These are phyloP conservation scores for Arabis alpina DNA, from an alignment of 345 rosid genomes.

Conservation along the genomic window DNA sequence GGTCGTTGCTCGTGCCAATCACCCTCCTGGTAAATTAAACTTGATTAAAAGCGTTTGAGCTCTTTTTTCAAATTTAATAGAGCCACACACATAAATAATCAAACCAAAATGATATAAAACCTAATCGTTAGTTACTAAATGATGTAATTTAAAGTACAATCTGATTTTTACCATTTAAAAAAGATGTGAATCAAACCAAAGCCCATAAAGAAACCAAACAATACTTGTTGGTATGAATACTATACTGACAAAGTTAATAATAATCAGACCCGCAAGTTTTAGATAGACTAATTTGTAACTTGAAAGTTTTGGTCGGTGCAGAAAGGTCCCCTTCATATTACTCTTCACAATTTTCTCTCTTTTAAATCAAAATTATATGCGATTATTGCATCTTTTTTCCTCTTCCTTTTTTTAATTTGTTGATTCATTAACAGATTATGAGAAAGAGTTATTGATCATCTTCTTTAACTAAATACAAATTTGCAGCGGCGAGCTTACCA, in stretches of 20 bases:
- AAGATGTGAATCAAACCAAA: slow-evolving; percentile 11
- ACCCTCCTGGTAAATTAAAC: slow-evolving; percentile 75
- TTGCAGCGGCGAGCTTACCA: slow-evolving; percentile 91
- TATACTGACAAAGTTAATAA: not conserved
- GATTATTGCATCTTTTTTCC: not conserved
- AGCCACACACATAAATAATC: not conserved
- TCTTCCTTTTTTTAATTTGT: not conserved
- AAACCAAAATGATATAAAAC: not conserved
- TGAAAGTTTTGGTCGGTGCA: not conserved
- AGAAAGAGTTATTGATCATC: not conserved
- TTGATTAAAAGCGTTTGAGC: not conserved
- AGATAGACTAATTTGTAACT: not conserved
- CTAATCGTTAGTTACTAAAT: not conserved
- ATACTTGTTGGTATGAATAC: too few relatives aligned
- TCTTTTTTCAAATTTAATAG: not conserved
- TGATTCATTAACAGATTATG: not conserved
- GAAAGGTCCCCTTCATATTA: slow-evolving; percentile 9
- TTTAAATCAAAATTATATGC: not conserved
- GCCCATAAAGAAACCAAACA: slow-evolving; percentile 30
- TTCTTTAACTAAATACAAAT: not conserved
- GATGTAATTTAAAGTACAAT: not conserved
- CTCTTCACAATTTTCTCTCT: not conserved
- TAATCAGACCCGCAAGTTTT: not conserved
- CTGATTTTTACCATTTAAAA: not conserved
- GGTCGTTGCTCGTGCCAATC: slow-evolving; percentile 67